A percentile compares a stretch with the other conserved stretches of the same genome.
Conservation (phyloP, 129 eudicot species). For the Chrysanthemum lavandulifolium region DNA sequence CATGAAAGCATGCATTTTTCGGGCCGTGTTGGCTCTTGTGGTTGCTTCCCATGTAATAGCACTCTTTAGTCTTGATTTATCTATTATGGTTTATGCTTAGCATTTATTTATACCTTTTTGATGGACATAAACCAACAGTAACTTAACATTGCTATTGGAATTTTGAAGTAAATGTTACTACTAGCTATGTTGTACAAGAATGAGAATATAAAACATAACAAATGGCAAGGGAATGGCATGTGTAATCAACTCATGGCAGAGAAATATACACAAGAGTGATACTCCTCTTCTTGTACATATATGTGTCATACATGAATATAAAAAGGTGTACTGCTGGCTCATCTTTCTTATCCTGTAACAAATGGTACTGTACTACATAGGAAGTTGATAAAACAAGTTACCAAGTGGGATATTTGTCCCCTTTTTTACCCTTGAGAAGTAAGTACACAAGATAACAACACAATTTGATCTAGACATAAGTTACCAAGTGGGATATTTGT, state of each 20-base stretch:
- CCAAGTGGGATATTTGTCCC: background rate
- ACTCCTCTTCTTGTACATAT: background rate
- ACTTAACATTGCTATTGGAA: background rate
- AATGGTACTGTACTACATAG: background rate
- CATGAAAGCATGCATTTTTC: constrained; percentile 37
- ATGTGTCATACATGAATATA: constrained; percentile 23
- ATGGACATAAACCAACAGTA: constrained; percentile 2
- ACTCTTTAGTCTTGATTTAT: constrained; percentile 7
- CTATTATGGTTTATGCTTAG: background rate
- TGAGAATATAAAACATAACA: background rate
- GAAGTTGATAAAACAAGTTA: constrained; percentile 10
- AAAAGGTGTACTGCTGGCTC: constrained; percentile 6
- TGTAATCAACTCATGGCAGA: constrained; percentile 25
- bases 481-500: too few species aligned
- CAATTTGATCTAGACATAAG: background rate
- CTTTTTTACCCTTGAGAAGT: background rate
- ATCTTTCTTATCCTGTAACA: constrained; percentile 23
- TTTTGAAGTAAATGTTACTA: constrained; percentile 4
- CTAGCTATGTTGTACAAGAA: background rate
- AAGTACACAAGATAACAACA: too few species aligned
- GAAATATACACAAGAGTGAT: constrained; percentile 12
- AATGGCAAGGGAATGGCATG: constrained; percentile 14
- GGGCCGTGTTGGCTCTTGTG: constrained; percentile 47
- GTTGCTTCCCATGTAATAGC: constrained; percentile 62
- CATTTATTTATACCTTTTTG: constrained; percentile 1